phyloP scores from a whole-genome alignment of 2,329 filamentous ascomycete genomes.

The Bimuria novae-zelandiae region DNA sequence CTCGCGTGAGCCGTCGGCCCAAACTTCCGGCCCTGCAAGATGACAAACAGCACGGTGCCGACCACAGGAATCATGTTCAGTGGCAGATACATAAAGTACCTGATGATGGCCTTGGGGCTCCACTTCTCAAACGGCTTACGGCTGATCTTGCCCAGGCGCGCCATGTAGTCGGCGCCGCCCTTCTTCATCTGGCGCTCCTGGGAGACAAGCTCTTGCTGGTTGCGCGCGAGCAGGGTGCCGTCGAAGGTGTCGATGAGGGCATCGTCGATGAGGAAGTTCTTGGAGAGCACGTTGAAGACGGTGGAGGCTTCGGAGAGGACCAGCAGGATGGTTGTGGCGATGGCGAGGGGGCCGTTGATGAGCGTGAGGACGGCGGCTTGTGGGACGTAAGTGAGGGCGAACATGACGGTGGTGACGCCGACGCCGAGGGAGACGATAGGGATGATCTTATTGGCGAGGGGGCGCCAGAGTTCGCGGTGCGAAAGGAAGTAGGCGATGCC shows the following conservation, averaged over 20 bases:
- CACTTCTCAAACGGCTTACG: slow-evolving; percentile 60
- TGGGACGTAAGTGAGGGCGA: slow-evolving; percentile 82
- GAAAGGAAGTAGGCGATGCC: slow-evolving; percentile 65
- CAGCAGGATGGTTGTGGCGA: slow-evolving; percentile 72
- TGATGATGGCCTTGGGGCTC: slow-evolving; percentile 64
- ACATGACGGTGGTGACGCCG: slow-evolving; percentile 78
- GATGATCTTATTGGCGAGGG: slow-evolving; percentile 60
- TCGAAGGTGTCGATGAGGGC: slow-evolving; percentile 89
- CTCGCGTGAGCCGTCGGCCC: slow-evolving; percentile 62
- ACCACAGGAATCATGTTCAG: slow-evolving; percentile 92
- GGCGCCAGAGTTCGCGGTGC: slow-evolving; percentile 63
- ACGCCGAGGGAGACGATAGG: slow-evolving; percentile 72
- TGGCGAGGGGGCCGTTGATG: slow-evolving; percentile 80
- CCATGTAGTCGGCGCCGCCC: slow-evolving; percentile 56
- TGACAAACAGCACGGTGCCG: slow-evolving; percentile 79
- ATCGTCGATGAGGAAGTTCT: slow-evolving; percentile 78
- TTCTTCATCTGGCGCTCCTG: slow-evolving; percentile 73
- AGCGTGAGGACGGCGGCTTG: slow-evolving; percentile 83
- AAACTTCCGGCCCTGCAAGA: slow-evolving; percentile 65
- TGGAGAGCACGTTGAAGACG: slow-evolving; percentile 59
- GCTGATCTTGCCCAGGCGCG: slow-evolving; percentile 61
- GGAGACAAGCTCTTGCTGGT: slow-evolving; percentile 66
- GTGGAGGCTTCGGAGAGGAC: slow-evolving; percentile 59
- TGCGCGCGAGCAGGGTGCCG: slow-evolving; percentile 63
- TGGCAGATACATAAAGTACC: slow-evolving; percentile 84